A percentile compares a stretch with the other conserved stretches of the same genome.
Evolutionary conservation across 1,284 basidiomycete genomes (phyloP).

Genomic region (Boletellus deceptivus): DNA sequence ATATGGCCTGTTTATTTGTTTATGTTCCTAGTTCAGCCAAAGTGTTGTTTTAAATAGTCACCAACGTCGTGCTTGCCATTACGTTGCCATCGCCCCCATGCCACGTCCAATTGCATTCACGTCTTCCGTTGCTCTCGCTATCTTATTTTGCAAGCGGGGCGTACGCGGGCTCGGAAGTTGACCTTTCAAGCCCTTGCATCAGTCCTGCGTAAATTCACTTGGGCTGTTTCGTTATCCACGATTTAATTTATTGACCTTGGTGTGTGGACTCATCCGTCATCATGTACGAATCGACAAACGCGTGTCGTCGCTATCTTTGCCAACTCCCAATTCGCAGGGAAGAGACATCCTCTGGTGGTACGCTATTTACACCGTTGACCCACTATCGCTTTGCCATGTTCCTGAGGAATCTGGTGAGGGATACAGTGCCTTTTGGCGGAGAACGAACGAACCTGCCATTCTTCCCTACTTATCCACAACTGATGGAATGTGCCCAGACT

Average conservation of each 20-base stretch:
- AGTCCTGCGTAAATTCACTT: constrained; percentile 9
- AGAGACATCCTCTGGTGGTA: neutral
- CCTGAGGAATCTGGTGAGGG: constrained; percentile 40
- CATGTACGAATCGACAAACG: neutral
- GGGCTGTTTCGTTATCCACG: constrained; percentile 7
- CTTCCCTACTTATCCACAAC: constrained; percentile 89
- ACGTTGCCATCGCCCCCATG: constrained; percentile 17
- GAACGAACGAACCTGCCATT: constrained; percentile 71
- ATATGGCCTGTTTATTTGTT: constrained; percentile 25
- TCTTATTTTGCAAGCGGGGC: constrained; percentile 17
- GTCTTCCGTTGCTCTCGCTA: constrained; percentile 18
- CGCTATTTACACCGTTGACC: constrained; percentile 74
- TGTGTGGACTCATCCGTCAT: too few species aligned
- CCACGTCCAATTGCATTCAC: constrained; percentile 14
- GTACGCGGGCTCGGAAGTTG: constrained; percentile 35
- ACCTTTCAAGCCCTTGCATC: constrained; percentile 28
- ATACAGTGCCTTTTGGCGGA: neutral
- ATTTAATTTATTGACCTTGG: constrained; percentile 12
- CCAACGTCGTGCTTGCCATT: constrained; percentile 31
- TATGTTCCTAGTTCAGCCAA: constrained; percentile 20
- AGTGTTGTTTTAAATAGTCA: constrained; percentile 32
- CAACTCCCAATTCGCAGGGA: neutral
- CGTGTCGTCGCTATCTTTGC: neutral
- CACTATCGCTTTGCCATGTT: constrained; percentile 76
- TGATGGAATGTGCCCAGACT: constrained; percentile 97